Percentiles rank a stretch among this genome's conserved stretches.
Evolutionary conservation across 148 eudicot species (phyloP).

Genomic region (Silene uniflora): DNA sequence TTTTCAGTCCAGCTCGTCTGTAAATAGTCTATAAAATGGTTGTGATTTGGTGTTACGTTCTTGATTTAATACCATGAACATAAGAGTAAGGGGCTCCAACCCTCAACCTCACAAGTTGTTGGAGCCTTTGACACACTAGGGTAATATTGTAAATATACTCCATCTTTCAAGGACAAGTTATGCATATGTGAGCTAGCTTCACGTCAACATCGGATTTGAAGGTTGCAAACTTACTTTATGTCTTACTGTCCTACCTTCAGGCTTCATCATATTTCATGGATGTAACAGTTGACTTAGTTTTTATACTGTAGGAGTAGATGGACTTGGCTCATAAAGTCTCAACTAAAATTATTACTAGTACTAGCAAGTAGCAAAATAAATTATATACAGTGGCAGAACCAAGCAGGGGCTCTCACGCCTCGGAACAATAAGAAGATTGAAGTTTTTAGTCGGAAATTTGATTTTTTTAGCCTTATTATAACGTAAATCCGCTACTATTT

Average conservation of each 20-base stretch:
- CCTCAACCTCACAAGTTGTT: background rate
- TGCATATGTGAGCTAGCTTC: background rate
- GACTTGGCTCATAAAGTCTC: background rate
- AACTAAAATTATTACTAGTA: background rate
- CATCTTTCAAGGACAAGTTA: background rate
- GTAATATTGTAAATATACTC: background rate
- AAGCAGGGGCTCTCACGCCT: too few species aligned
- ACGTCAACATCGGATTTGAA: background rate
- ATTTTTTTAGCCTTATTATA: too few species aligned
- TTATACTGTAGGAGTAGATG: too few species aligned
- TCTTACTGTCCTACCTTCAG: background rate
- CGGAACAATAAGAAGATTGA: too few species aligned
- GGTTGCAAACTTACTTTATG: background rate
- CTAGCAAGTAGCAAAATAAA: background rate
- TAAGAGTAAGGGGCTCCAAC: background rate
- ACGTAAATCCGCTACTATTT: too few species aligned
- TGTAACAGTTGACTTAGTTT: background rate
- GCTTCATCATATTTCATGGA: background rate
- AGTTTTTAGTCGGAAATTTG: too few species aligned
- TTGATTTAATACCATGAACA: background rate
- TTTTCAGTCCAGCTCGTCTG: background rate
- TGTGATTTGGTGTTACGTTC: background rate
- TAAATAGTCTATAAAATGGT: background rate
- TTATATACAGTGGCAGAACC: too few species aligned
- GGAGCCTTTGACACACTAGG: background rate